Evolutionary conservation across 2,329 filamentous ascomycete genomes (phyloP), one percentile per base, ranked within the genome.

Genomic region (Ilyonectria sp.): DNA sequence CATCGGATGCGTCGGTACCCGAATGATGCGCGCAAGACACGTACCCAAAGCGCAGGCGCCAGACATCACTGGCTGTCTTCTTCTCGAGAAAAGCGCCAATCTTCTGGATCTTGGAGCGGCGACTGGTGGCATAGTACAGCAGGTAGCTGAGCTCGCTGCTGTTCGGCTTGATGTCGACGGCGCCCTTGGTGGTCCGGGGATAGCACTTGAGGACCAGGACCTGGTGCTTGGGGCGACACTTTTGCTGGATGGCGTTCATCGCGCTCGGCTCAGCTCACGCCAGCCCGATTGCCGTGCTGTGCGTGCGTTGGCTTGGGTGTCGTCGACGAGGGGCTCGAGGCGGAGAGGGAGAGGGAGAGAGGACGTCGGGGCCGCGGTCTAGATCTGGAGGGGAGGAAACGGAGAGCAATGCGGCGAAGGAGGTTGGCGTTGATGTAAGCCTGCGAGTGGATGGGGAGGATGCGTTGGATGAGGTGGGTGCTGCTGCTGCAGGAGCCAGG

Each of bases 161-260:
- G 82, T 98, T 98, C 50, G 96, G 95, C 83, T 95, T 97, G 78
- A 97, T 94, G 77, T 97, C 94, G 79, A 95, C 92, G 69, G 93
- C 92, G 58, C 94, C 94, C 84, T 98, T 98, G 72, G 93, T 93
- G 71, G 93, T 95, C 74, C 93, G 92, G 46, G 96, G 96, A 81
- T 98, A 99, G 86, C 95, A 98, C 85, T 97, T 98, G 72, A 98
- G 89, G 73, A 98, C 92, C 69, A 98, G 86, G 75, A 98, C 93
- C 87, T 98, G 95, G 84, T 99, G 96, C 86, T 98, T 98, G 31
- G 96, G 95, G 68, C 95, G 94, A 82, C 89, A 91, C 81, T 86
- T 90, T 77, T 91, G 86, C 82, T 89, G 86, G 70, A 92, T 85
- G 78, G 89, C 86, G 78, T 92, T 86, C 90, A 92, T 92, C 67